Percentiles rank a stretch among this genome's conserved stretches.
Evolutionary conservation across 2,329 filamentous ascomycete species (phyloP).

Genomic region (Fusarium continuum): DNA sequence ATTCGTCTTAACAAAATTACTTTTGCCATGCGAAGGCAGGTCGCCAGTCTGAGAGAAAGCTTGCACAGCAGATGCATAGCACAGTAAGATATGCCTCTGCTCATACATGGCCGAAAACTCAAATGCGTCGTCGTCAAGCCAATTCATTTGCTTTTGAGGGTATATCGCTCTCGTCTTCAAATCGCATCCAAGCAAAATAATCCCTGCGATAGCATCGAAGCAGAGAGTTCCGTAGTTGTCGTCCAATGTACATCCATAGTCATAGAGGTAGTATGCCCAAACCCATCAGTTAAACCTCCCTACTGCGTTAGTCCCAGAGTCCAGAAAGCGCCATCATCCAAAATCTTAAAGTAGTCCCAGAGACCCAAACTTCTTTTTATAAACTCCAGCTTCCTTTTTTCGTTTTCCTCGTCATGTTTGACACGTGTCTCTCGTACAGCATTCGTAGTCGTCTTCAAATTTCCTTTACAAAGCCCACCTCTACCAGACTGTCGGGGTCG

Average conservation of each 20-base stretch:
- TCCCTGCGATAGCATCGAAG: slow-evolving; percentile 7
- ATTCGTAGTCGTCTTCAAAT: slow-evolving; percentile 52
- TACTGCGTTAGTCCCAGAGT: slow-evolving; percentile 2
- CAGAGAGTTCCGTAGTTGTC: slow-evolving; percentile 19
- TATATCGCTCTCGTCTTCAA: slow-evolving; percentile 27
- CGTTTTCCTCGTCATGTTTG: neutral
- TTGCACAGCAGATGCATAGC: too few relatives aligned
- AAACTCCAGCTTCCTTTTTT: slow-evolving; percentile 5
- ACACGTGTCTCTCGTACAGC: slow-evolving; percentile 17
- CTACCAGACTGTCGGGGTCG: slow-evolving; percentile 66
- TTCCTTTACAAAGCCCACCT: slow-evolving; percentile 76
- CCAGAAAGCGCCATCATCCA: slow-evolving; percentile 19
- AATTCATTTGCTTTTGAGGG: slow-evolving; percentile 25
- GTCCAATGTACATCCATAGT: neutral
- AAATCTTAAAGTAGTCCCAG: slow-evolving; percentile 1
- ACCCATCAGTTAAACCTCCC: slow-evolving; percentile 11
- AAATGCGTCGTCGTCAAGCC: neutral
- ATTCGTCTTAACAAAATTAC: too few relatives aligned
- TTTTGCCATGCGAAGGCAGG: too few relatives aligned
- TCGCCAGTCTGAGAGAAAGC: too few relatives aligned
- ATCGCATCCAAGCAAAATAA: slow-evolving; percentile 22
- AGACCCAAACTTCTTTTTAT: neutral
- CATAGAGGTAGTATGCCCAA: neutral
- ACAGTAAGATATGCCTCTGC: too few relatives aligned
- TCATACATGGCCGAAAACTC: too few relatives aligned